Evolutionary conservation across 73 alveolate species (phyloP), one percentile per base, ranked within the genome.

Genomic region (Paramecium biaurelia): DNA sequence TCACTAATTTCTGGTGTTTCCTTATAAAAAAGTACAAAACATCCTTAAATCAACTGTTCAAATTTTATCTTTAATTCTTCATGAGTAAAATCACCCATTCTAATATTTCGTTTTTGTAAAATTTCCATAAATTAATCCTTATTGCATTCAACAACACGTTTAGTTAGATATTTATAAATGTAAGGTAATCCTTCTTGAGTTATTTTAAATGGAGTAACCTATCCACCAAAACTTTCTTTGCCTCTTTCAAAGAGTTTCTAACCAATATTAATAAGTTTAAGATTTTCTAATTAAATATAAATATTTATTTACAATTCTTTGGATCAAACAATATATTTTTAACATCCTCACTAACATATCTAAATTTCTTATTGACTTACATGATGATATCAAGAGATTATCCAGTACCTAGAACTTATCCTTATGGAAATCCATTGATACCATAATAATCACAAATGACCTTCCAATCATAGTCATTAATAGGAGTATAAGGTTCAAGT

Each of bases 401-500:
- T 20, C 94, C 94, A 41, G 87, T 70, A 14, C 92, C 87, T 34
- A 70, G 38, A 41, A 89, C 92, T 43, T 70, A 76, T 57, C 38
- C 45, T 89, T 49, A 70, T 8, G 89, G 84, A 12, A 70, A 89
- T 28, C 70, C 92, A 28, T 37, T 85, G 14, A 89, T 89, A 12
- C 94, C 94, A 28, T 89, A 89, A 30, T 89, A 70, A 24, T 89
- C 94, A 70, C 87, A 70, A 63, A 89, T 89, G 15, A 70, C 56
- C 42, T 63, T 70, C 94, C 94, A 89, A 68, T 89, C 94, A 70
- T 70, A 76, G 23, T 89, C 94, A 70, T 76, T 57, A 28, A 89
- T 89, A 18, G 53, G 38, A 7, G 70, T 43, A 89, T 70, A 89
- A 1, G 79, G 70, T 89, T 89, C 94, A 14, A 58, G 56, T 21